These are phyloP conservation scores for Monocercomonoides exilis DNA, from an alignment of 78 protist genomes.

Conservation along the genomic window DNA sequence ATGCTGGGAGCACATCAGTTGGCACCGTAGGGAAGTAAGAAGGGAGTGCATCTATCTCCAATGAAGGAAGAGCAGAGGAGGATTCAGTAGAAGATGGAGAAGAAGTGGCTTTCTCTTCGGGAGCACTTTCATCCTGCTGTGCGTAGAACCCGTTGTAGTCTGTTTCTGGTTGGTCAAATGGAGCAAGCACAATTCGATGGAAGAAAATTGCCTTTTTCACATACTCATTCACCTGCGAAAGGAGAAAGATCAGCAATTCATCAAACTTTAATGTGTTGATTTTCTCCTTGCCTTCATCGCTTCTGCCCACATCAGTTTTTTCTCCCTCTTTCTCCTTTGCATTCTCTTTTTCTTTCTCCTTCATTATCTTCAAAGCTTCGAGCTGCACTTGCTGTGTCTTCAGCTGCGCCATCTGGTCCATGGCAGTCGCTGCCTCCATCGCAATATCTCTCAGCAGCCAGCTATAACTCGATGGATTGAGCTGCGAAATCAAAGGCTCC, in stretches of 20 bases:
- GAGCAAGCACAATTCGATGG: not conserved
- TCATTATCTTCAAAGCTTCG: too few species aligned
- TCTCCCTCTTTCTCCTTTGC: too few species aligned
- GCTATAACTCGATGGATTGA: not conserved
- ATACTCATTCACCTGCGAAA: too few species aligned
- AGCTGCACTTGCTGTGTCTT: not conserved
- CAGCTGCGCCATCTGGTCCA: not conserved
- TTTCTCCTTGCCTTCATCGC: too few species aligned
- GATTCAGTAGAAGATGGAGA: too few species aligned
- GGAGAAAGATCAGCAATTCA: too few species aligned
- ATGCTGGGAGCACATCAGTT: not conserved
- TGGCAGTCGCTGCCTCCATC: not conserved
- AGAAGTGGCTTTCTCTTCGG: too few species aligned
- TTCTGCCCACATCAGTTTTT: not conserved
- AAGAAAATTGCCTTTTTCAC: not conserved
- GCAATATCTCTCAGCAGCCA: not conserved
- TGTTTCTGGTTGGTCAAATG: not conserved
- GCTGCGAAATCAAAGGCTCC: not conserved
- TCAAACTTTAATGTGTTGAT: too few species aligned
- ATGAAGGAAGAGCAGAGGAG: too few species aligned
- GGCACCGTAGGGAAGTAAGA: not conserved
- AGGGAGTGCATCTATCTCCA: not conserved
- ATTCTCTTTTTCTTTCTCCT: too few species aligned
- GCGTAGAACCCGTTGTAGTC: not conserved
- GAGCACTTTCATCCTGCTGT: too few species aligned